phyloP scores from a whole-genome alignment of 1,284 basidiomycete species.

The Sporisorium exsertum region DNA sequence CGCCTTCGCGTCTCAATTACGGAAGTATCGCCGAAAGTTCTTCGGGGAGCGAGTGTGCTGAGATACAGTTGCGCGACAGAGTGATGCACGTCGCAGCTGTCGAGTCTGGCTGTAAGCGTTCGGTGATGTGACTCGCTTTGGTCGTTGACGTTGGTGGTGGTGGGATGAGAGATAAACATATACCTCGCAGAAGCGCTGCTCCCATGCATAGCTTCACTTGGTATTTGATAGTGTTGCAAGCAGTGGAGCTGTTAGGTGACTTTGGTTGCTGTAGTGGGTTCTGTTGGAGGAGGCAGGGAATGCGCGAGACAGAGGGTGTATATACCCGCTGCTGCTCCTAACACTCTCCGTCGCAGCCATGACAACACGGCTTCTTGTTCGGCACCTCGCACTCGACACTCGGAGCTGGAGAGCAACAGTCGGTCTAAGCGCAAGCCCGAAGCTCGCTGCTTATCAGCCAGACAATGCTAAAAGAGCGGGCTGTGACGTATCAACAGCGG shows the following conservation, averaged over 20 bases:
- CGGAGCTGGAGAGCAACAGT: too few relatives aligned
- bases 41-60: constrained; percentile 5
- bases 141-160: not conserved
- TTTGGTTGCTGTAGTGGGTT: too few relatives aligned
- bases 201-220: constrained; percentile 3
- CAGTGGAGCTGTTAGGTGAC: not conserved
- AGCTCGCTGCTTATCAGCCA: not conserved
- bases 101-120: not conserved
- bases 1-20: not conserved
- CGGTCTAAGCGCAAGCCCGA: too few relatives aligned
- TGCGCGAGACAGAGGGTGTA: not conserved
- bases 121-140: not conserved
- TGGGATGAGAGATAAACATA: constrained; percentile 1
- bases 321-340: not conserved
- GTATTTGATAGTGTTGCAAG: not conserved
- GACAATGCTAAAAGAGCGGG: not conserved
- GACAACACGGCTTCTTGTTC: constrained; percentile 3
- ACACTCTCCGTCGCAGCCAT: not conserved
- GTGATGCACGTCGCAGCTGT: constrained; percentile 41
- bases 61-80: constrained; percentile 37
- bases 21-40: not conserved
- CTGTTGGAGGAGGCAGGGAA: not conserved
- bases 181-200: constrained; percentile 5
- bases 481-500: not conserved
- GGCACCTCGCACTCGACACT: not conserved